Percentiles rank a stretch among this genome's conserved stretches.
Evolutionary conservation across 768 basidiomycete species (phyloP).

Genomic region (Sporobolomyces pararoseus): DNA sequence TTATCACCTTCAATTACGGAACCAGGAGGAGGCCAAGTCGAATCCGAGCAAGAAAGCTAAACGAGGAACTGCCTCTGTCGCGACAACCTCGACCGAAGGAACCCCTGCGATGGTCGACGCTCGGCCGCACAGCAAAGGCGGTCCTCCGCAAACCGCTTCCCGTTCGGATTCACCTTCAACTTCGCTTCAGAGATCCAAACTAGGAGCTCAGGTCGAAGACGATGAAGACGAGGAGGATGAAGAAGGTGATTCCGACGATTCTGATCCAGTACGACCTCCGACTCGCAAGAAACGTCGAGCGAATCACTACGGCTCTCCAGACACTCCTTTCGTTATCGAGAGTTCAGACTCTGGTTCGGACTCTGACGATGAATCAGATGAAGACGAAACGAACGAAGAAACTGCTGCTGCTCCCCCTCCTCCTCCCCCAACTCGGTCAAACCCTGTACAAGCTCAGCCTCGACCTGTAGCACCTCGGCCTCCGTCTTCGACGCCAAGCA

Average conservation of each 20-base stretch:
- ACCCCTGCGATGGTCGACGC: not conserved
- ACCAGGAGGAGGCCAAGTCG: conserved; percentile 51
- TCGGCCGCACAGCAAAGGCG: not conserved
- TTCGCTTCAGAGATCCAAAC: not conserved
- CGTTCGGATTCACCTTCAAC: conserved; percentile 23
- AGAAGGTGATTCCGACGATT: conserved; percentile 16
- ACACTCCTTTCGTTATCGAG: conserved; percentile 26
- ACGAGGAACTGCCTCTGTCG: conserved; percentile 44
- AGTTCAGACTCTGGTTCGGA: conserved; percentile 14
- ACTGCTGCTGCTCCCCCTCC: not conserved
- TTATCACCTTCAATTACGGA: conserved; percentile 55
- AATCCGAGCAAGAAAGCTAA: conserved; percentile 49
- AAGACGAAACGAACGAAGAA: conserved; percentile 6
- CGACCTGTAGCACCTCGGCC: not conserved
- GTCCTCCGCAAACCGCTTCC: not conserved
- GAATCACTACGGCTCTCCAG: conserved; percentile 31
- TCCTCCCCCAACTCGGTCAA: conserved; percentile 9
- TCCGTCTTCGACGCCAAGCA: not conserved
- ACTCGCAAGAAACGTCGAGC: not conserved
- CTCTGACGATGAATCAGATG: conserved; percentile 14
- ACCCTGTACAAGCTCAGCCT: not conserved
- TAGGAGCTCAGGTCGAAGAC: not conserved
- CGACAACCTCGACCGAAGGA: conserved; percentile 15
- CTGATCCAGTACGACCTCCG: not conserved
- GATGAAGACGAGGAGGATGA: conserved; percentile 14